Base-by-base conservation (phyloP, 1,139 yeast species). In the Kurtzmaniella natalensis region DNA sequence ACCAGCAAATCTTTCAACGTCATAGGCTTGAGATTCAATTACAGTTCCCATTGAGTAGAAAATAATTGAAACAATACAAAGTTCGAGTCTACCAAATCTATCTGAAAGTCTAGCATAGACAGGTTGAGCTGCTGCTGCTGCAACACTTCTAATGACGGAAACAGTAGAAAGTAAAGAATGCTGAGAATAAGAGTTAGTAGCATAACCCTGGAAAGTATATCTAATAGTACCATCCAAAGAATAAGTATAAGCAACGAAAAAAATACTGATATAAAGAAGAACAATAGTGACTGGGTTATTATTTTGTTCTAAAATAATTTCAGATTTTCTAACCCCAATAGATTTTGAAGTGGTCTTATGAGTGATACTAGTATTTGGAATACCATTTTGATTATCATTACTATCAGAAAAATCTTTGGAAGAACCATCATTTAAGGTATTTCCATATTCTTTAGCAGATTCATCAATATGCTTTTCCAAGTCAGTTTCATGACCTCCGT, bases 31-130 rank as follows among this genome's bases (percentile, higher is more conserved):
- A 2, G 83, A 76, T 58, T 80, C 80, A 42, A 81, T 72, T 33
- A 84, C 70, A 6, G 88, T 81, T 22, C 94, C 94, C 31, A 83
- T 65, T 13, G 70, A 71, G 48, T 82, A 81, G 43, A 83, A 72
- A 6, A 82, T 44, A 18, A 81, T 61, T 0, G 84, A 65, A 7
- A 76, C 56, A 19, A 74, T 31, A 31, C 78, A 59, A 38, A 81
- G 56, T 43, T 76, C 78, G 30, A 78, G 54, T 48, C 94, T 74
- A 25, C 92, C 92, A 51, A 80, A 81, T 16, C 75, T 68, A 56
- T 83, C 89, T 3, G 85, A 72, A 28, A 81, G 59, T 47, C 88
- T 68, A 6, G 92, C 89, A 41, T 70, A 79, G 13, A 78, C 65
- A 3, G 85, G 81, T 53, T 81, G 86, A 6, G 85, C 71, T 18